Evolutionary conservation across 345 rosid genomes (phyloP).

Genomic region (Melaleuca quinquenervia): DNA sequence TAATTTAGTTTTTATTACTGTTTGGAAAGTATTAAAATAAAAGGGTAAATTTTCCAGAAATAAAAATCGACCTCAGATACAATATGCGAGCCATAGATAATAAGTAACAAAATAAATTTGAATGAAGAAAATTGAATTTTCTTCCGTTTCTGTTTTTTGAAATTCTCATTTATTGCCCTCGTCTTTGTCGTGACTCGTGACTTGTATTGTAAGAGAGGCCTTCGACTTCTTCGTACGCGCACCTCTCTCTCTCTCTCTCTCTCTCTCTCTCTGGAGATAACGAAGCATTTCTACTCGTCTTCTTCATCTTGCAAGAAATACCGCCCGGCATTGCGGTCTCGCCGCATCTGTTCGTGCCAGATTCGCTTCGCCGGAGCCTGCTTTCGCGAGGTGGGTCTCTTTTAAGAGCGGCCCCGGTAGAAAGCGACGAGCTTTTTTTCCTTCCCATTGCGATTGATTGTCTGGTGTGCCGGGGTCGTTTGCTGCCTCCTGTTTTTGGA

Average conservation of each 20-base stretch:
- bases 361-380: not conserved
- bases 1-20: not conserved
- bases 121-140: not conserved
- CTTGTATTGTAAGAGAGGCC: not conserved
- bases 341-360: not conserved
- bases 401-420: not conserved
- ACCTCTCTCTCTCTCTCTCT: not conserved
- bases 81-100: too few relatives aligned
- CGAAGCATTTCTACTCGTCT: not conserved
- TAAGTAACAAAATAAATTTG: too few relatives aligned
- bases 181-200: not conserved
- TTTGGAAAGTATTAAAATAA: not conserved
- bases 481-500: not conserved
- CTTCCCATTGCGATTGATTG: not conserved
- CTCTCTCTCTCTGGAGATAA: not conserved
- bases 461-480: not conserved
- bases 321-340: not conserved
- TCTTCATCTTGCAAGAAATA: not conserved
- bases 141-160: not conserved
- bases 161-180: not conserved
- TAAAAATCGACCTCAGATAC: too few relatives aligned
- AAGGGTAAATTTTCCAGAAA: not conserved
- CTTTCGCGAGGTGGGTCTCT: not conserved
- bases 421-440: not conserved
- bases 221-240: not conserved